Evolutionary conservation across 257 asterid genomes (phyloP).

Genomic region (Cruciata laevipes): DNA sequence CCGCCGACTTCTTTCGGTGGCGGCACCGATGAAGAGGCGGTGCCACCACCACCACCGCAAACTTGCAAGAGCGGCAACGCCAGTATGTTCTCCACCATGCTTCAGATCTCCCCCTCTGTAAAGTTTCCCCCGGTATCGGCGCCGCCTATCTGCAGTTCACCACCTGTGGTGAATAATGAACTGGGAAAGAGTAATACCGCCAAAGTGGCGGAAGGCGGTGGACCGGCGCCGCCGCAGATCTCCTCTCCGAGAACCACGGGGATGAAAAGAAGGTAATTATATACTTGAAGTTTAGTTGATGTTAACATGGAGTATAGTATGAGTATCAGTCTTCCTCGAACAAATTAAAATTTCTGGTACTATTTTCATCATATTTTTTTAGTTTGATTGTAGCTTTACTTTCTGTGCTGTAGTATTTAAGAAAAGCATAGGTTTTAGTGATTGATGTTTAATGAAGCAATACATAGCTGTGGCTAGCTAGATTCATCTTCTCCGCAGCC

Average conservation of each 20-base stretch:
- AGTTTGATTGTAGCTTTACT: background rate
- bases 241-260: constrained; percentile 94
- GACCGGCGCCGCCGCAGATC: constrained; percentile 74
- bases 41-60: background rate
- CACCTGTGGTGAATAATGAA: constrained; percentile 9
- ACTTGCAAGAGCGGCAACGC: background rate
- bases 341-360: background rate
- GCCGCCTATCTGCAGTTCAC: background rate
- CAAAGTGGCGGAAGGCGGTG: constrained; percentile 15
- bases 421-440: constrained; percentile 1
- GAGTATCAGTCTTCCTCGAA: constrained; percentile 6
- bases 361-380: background rate
- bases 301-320: no score
- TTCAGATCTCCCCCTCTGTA: constrained; percentile 59
- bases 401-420: background rate
- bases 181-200: constrained; percentile 8
- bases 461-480: background rate
- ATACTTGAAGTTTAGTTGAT: background rate
- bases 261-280: constrained; percentile 70
- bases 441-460: constrained; percentile 12
- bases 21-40: constrained; percentile 5
- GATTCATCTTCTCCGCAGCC: background rate
- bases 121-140: constrained; percentile 34
- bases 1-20: background rate
- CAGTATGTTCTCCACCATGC: constrained; percentile 56